Evolutionary conservation across 2,329 filamentous ascomycete genomes (phyloP), one percentile per base, ranked within the genome.

Genomic region (Cryphonectria radicalis): DNA sequence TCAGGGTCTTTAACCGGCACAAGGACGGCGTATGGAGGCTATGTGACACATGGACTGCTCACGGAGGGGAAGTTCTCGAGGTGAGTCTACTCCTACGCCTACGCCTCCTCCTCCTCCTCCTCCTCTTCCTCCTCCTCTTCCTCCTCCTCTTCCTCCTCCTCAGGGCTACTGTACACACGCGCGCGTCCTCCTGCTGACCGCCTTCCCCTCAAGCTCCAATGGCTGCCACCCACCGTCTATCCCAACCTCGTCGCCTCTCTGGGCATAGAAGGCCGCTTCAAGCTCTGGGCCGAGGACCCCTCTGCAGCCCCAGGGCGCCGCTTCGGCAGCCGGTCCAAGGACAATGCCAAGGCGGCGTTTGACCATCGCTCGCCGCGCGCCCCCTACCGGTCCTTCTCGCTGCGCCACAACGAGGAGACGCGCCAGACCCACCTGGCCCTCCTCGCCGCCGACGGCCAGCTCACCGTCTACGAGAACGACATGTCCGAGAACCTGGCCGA

Each of bases 251-350:
- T 98, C 76, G 95, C 92, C 70, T 97, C 93, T 68, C 92, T 98
- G 72, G 94, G 93, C 74, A 92, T 95, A 77, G 95, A 98, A 77
- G 93, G 95, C 77, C 91, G 91, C 80, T 94, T 97, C 84, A 93
- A 94, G 79, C 87, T 98, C 74, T 98, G 95, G 95, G 91, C 93
- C 73, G 95, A 98, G 82, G 94, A 98, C 81, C 90, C 92, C 22
- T 92, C 91, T 1, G 92, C 96, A 65, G 87, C 92, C 1, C 90
- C 91, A 0, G 94, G 94, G 43, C 90, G 92, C 43, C 91, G 95
- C 67, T 98, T 98, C 85, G 93, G 91, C 43, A 86, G 82, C 84
- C 93, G 85, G 22, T 78, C 81, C 57, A 81, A 81, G 46, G 80
- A 78, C 67, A 82, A 73, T 67, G 75, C 84, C 63, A 86, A 84